These are phyloP conservation scores for Alliaria petiolata DNA, from an alignment of 345 rosid genomes.

Conservation along the genomic window DNA sequence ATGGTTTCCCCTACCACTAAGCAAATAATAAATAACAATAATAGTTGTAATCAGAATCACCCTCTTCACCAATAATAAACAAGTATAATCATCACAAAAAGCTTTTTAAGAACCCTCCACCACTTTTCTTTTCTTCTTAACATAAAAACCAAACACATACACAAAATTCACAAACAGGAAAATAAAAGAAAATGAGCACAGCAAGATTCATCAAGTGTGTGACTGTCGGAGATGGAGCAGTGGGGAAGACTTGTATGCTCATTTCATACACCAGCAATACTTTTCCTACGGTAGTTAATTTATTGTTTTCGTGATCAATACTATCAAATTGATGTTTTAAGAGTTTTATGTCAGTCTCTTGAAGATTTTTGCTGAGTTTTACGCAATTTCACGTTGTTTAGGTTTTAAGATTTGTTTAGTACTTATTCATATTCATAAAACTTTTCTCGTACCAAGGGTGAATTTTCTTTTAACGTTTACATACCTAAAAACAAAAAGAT, in stretches of 20 bases:
- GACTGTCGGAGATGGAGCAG: conserved; percentile 83
- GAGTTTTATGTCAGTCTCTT: not conserved
- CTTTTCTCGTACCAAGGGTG: not conserved
- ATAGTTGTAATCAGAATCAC: conserved; percentile 19
- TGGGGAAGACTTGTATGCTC: conserved; percentile 83
- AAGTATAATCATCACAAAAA: conserved; percentile 31
- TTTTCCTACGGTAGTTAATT: conserved; percentile 55
- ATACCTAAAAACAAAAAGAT: too few relatives aligned
- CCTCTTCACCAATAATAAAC: conserved; percentile 30
- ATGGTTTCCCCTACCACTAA: conserved; percentile 1
- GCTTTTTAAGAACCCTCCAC: conserved; percentile 24
- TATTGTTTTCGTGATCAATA: not conserved
- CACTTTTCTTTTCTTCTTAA: conserved; percentile 11
- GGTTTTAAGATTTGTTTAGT: not conserved
- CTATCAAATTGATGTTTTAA: not conserved
- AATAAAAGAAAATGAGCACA: conserved; percentile 42
- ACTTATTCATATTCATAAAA: not conserved
- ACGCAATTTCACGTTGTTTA: not conserved
- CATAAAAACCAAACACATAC: conserved; percentile 13
- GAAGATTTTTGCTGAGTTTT: not conserved
- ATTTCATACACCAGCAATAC: conserved; percentile 79
- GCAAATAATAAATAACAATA: not conserved
- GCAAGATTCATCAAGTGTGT: conserved; percentile 81
- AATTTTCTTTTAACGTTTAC: not conserved
- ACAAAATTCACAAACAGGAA: not conserved